phyloP scores from a whole-genome alignment of 1,284 basidiomycete species.

The Cystobasidium sp. region DNA sequence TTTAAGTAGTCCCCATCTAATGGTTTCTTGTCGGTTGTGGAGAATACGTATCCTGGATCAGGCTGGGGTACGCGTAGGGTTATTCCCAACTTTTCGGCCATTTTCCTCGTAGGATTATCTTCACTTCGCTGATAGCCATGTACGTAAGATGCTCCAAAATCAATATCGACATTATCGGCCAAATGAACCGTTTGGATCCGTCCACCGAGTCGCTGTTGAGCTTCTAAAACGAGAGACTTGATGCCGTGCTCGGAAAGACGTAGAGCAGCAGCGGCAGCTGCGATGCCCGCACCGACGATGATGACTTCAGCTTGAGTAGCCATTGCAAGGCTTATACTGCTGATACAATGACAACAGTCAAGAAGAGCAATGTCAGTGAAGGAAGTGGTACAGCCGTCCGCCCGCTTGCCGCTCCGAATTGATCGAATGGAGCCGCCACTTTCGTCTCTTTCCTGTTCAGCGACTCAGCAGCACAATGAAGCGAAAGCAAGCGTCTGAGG shows the following conservation, averaged over 20 bases:
- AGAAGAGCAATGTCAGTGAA: background rate
- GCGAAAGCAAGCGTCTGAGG: conserved; percentile 7
- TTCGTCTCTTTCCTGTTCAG: background rate
- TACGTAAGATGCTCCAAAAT: conserved; percentile 49
- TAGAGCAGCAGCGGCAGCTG: conserved; percentile 76
- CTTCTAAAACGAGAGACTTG: conserved; percentile 85
- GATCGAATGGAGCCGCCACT: background rate
- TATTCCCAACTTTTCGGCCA: conserved; percentile 41
- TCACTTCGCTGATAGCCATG: conserved; percentile 41
- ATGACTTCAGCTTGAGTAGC: conserved; percentile 54
- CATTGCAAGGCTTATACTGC: conserved; percentile 2
- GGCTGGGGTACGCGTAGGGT: conserved; percentile 29
- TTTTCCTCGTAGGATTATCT: conserved; percentile 29
- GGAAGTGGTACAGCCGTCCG: background rate
- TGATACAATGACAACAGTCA: background rate
- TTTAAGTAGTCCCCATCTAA: conserved; percentile 11
- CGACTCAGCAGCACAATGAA: conserved; percentile 10
- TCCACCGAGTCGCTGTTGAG: conserved; percentile 90
- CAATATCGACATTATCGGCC: conserved; percentile 50
- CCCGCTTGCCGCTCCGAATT: background rate
- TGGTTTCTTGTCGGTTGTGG: background rate
- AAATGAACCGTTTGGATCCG: conserved; percentile 58
- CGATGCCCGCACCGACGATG: conserved; percentile 73
- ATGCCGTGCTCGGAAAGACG: conserved; percentile 88
- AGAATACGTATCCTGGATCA: conserved; percentile 31